Evolutionary conservation across 1,139 yeast genomes (phyloP), one percentile per base, ranked within the genome.

Genomic region (Pichia sp.): DNA sequence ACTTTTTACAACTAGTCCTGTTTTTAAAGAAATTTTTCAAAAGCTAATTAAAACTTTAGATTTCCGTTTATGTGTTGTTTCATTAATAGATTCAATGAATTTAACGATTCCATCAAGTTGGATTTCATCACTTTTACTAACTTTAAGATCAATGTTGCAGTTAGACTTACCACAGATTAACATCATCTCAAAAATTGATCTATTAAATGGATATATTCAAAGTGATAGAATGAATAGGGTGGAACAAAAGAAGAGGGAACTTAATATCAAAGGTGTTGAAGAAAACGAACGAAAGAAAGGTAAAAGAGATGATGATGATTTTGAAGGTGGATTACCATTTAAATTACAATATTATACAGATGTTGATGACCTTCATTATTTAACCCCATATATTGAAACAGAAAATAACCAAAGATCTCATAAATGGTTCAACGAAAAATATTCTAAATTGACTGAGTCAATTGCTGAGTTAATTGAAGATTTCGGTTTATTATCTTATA

Each of bases 101-200:
- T 65, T 93, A 43, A 83, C 93, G 0, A 76, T 86, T 25, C 95
- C 98, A 0, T 82, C 96, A 1, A 94, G 86, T 59, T 93, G 91
- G 60, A 71, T 93, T n/a, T 85, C 96, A 0, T 75, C 89, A 3
- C 63, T 93, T 20, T 63, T 93, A 38, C 65, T 93, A 41, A 84
- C 96, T 4, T 69, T 93, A 39, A 69, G 98, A 51, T 80, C 96
- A 11, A 93, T 93, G 99, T 70, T 93, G 31, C 84, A 88, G 59
- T 68, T 93, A 59, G 96, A 89, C 57, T 67, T 93, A 43, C 98
- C 99, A 1, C 97, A 91, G 55, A 76, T 91, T 25, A 91, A 91
- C 56, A 94, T 91, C 56, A 72, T 91, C 26, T 84, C 95, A 34
- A 93, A 93, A 64, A 86, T 93, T 26, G 99, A 93, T 59, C 67